A percentile compares a stretch with the other conserved stretches of the same genome.
Conservation (phyloP, 148 eudicot genomes). For the Silene latifolia region DNA sequence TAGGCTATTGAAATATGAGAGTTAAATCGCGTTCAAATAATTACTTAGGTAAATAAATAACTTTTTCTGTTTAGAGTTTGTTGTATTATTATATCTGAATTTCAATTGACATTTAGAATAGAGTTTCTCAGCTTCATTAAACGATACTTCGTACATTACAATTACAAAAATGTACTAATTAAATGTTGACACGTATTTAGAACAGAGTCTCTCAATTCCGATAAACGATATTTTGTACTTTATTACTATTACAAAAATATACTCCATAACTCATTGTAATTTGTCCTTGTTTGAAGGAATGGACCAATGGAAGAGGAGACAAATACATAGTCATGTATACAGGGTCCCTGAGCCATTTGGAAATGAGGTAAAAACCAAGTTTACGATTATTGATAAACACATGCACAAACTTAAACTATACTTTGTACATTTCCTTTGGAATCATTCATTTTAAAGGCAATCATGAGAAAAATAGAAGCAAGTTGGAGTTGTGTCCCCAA, state of each 20-base stretch:
- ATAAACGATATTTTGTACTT: no score
- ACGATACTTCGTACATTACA: no score
- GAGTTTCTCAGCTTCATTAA: no score
- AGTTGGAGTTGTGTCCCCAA: neutral
- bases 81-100: no score
- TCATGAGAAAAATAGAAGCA: neutral
- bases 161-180: neutral
- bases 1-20: no score
- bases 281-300: conserved; percentile 39
- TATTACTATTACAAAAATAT: neutral
- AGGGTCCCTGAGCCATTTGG: conserved; percentile 62
- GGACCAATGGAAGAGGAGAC: conserved; percentile 65
- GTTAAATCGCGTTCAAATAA: no score
- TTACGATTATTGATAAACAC: neutral
- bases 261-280: neutral
- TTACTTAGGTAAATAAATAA: no score
- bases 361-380: conserved; percentile 42
- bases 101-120: no score
- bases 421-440: neutral
- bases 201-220: no score
- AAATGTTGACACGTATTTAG: no score
- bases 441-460: neutral
- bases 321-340: conserved; percentile 71
- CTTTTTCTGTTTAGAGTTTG: no score
- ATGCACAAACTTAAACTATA: neutral